Percentiles rank a stretch among this genome's conserved stretches.
phyloP scores from a whole-genome alignment of 768 basidiomycete species.

The Trametes coccinea region DNA sequence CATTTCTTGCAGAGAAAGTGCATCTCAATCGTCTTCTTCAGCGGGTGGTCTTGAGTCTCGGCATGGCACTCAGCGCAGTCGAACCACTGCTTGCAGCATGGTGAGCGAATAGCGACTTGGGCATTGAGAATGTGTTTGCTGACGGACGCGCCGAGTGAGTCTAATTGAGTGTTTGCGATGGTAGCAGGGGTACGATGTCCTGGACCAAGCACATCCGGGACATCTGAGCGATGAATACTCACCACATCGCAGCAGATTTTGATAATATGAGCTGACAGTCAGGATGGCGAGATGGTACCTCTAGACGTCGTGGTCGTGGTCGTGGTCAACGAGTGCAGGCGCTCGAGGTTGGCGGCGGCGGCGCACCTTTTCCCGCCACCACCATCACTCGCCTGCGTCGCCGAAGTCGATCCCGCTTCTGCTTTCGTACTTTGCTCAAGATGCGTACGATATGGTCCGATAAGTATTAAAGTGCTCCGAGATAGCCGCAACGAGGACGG shows the following conservation, averaged over 20 bases:
- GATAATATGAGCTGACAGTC: background rate
- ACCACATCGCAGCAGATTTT: constrained; percentile 16
- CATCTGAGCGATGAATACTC: background rate
- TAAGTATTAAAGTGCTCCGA: too few relatives aligned
- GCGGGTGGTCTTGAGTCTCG: constrained; percentile 71
- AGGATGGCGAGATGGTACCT: background rate
- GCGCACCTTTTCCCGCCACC: background rate
- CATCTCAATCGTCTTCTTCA: constrained; percentile 83
- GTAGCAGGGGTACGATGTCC: background rate
- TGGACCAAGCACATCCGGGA: background rate
- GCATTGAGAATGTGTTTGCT: constrained; percentile 98
- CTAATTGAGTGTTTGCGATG: constrained; percentile 11
- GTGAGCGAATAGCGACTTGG: constrained; percentile 93
- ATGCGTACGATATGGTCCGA: too few relatives aligned
- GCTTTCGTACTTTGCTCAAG: background rate
- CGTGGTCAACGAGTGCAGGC: background rate
- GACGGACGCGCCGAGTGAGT: background rate
- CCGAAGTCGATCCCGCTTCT: background rate
- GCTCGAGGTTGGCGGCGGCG: background rate
- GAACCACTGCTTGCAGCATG: constrained; percentile 97
- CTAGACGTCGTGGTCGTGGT: background rate
- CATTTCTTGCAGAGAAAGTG: constrained; percentile 84
- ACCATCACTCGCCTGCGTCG: background rate
- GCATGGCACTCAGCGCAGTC: constrained; percentile 97
- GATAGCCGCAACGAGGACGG: constrained; percentile 12